These are phyloP conservation scores for Sporothrix brunneoviolacea DNA, from an alignment of 2,329 filamentous ascomycete species.

Conservation along the genomic window DNA sequence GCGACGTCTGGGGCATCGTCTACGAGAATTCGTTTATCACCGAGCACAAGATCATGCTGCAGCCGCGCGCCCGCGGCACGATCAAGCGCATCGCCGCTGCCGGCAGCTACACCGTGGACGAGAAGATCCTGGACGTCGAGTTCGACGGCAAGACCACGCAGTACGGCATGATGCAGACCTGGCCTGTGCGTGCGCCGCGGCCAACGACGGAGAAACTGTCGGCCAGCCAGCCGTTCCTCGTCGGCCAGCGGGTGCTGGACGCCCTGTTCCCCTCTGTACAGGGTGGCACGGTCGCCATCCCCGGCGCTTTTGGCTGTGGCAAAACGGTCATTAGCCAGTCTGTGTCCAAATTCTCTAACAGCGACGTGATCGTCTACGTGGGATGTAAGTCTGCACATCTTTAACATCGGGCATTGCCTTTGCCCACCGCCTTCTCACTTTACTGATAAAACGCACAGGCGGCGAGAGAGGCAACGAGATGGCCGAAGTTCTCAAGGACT, in stretches of 20 bases:
- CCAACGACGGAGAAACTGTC: constrained; percentile 88
- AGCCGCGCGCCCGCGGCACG: constrained; percentile 80
- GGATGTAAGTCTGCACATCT: constrained; percentile 44
- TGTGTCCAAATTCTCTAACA: constrained; percentile 99
- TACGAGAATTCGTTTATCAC: constrained; percentile 93
- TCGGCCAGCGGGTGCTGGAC: constrained; percentile 94
- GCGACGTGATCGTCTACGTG: constrained; percentile 97
- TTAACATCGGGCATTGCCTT: too few relatives aligned
- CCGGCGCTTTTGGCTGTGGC: constrained; percentile 95
- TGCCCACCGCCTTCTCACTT: background rate
- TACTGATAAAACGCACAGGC: background rate
- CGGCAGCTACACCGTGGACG: constrained; percentile 87
- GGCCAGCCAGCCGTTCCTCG: constrained; percentile 84
- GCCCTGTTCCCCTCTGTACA: constrained; percentile 94
- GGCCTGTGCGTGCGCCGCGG: constrained; percentile 94
- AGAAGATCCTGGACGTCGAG: constrained; percentile 91
- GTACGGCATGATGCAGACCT: constrained; percentile 97
- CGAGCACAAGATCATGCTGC: constrained; percentile 88
- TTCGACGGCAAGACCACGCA: constrained; percentile 94
- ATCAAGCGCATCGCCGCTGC: constrained; percentile 87
- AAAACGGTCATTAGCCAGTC: constrained; percentile 99
- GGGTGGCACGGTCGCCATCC: constrained; percentile 95
- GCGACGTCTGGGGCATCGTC: constrained; percentile 91
- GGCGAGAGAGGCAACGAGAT: constrained; percentile 95
- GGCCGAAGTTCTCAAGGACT: constrained; percentile 99